These are phyloP conservation scores for Bryoerythrophyllum caledonicum DNA, from an alignment of 225 moss, liverwort and hornwort genomes.

Conservation along the genomic window DNA sequence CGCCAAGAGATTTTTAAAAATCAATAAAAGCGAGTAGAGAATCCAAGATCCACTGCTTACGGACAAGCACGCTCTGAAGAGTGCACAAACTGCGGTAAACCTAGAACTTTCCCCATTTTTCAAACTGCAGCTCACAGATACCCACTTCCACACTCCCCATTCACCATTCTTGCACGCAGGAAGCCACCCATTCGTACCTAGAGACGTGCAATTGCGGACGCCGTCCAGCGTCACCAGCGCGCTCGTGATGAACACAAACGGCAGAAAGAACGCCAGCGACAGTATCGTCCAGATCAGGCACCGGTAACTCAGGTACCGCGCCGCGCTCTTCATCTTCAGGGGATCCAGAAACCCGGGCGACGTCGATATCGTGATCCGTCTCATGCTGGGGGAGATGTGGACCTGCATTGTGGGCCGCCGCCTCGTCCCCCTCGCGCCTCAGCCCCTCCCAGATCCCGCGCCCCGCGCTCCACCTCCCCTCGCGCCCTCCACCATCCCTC, in stretches of 20 bases:
- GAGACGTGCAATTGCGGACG: conserved; percentile 76
- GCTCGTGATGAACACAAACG: conserved; percentile 76
- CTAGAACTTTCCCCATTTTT: background rate
- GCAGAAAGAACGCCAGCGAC: conserved; percentile 78
- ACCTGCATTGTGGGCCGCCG: conserved; percentile 99
- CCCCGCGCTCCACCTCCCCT: background rate
- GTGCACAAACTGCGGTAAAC: background rate
- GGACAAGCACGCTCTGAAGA: background rate
- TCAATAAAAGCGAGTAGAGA: background rate
- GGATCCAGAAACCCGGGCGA: conserved; percentile 97
- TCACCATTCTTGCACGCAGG: background rate
- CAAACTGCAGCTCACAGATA: background rate
- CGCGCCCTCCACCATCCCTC: conserved; percentile 9
- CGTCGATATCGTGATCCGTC: conserved; percentile 99
- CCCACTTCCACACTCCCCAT: background rate
- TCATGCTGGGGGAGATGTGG: conserved; percentile 99
- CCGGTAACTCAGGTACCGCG: conserved; percentile 80
- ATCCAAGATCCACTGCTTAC: background rate
- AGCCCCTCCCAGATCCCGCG: conserved; percentile 32
- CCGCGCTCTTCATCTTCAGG: conserved; percentile 94
- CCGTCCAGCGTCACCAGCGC: conserved; percentile 86
- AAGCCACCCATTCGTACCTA: conserved; percentile 51
- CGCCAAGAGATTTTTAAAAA: no score
- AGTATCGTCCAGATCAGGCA: conserved; percentile 93
- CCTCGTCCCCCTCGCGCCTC: conserved; percentile 46